These are phyloP conservation scores for Filobasidium uniguttulatum DNA, from an alignment of 1,284 basidiomycete species.

Conservation along the genomic window DNA sequence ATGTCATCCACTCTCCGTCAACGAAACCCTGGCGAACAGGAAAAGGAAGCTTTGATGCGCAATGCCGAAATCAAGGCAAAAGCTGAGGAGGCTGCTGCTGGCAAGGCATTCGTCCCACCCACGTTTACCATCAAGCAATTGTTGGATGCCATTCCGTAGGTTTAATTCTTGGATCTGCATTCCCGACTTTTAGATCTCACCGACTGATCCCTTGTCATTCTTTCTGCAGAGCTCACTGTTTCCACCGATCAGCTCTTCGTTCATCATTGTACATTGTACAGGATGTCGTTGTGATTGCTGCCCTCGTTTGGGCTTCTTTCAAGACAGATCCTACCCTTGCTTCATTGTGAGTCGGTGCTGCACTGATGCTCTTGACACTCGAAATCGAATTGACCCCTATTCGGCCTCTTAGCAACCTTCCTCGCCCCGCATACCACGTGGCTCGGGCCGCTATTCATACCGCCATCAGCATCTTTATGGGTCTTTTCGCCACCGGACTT, in stretches of 20 bases:
- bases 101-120: constrained; percentile 32
- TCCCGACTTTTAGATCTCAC: neutral
- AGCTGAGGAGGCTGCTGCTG: constrained; percentile 11
- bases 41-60: constrained; percentile 30
- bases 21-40: constrained; percentile 23
- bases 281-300: constrained; percentile 59
- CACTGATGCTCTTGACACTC: constrained; percentile 12
- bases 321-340: constrained; percentile 48
- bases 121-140: constrained; percentile 43
- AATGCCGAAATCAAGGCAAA: constrained; percentile 30
- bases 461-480: constrained; percentile 66
- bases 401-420: constrained; percentile 41
- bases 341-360: constrained; percentile 24
- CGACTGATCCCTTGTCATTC: constrained; percentile 2
- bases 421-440: constrained; percentile 51
- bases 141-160: constrained; percentile 71
- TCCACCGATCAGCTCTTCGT: constrained; percentile 72
- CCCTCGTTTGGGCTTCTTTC: constrained; percentile 54
- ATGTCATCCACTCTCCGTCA: constrained; percentile 32
- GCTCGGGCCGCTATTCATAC: constrained; percentile 60
- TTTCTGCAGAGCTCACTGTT: constrained; percentile 65
- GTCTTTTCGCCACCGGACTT: constrained; percentile 79
- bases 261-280: constrained; percentile 71
- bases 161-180: constrained; percentile 1
- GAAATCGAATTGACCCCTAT: constrained; percentile 17